Conservation (phyloP, 1,284 basidiomycete species). For the Rhodotorula mucilaginosa region DNA sequence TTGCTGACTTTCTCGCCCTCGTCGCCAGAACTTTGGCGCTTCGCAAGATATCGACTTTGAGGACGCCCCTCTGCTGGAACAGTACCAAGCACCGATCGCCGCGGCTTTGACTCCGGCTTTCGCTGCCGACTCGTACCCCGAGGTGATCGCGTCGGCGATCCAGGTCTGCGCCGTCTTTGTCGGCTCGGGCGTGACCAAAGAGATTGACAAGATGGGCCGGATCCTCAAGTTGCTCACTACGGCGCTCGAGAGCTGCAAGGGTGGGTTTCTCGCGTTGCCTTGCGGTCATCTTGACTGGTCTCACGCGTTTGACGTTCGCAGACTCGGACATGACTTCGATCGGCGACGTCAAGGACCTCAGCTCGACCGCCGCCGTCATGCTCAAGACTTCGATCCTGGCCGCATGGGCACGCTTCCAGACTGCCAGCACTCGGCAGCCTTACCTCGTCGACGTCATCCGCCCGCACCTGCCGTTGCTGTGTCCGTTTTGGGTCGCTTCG, state of each 20-base stretch:
- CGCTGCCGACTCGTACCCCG: slow-evolving; percentile 88
- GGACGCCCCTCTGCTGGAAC: slow-evolving; percentile 86
- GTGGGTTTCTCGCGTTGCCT: slow-evolving; percentile 51
- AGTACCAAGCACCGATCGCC: slow-evolving; percentile 97
- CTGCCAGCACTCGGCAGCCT: slow-evolving; percentile 68
- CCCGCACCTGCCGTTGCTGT: slow-evolving; percentile 72
- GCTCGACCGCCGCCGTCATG: slow-evolving; percentile 93
- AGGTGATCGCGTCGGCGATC: slow-evolving; percentile 87
- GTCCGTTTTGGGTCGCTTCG: slow-evolving; percentile 82
- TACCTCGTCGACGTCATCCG: slow-evolving; percentile 81
- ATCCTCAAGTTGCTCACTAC: slow-evolving; percentile 75
- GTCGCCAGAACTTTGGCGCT: slow-evolving; percentile 68
- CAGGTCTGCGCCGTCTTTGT: slow-evolving; percentile 94
- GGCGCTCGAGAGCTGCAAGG: slow-evolving; percentile 85
- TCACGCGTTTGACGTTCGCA: slow-evolving; percentile 46
- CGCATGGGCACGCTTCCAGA: slow-evolving; percentile 92
- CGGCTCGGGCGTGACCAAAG: slow-evolving; percentile 90
- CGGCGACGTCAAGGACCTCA: slow-evolving; percentile 81
- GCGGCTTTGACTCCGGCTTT: slow-evolving; percentile 98
- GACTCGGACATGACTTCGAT: slow-evolving; percentile 79
- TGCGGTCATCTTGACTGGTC: slow-evolving; percentile 3
- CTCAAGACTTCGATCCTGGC: slow-evolving; percentile 87
- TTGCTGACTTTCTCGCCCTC: too few species aligned
- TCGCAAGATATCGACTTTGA: slow-evolving; percentile 91
- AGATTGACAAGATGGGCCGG: slow-evolving; percentile 84